phyloP scores from a whole-genome alignment of 257 asterid genomes.

The Solanum sitiens region DNA sequence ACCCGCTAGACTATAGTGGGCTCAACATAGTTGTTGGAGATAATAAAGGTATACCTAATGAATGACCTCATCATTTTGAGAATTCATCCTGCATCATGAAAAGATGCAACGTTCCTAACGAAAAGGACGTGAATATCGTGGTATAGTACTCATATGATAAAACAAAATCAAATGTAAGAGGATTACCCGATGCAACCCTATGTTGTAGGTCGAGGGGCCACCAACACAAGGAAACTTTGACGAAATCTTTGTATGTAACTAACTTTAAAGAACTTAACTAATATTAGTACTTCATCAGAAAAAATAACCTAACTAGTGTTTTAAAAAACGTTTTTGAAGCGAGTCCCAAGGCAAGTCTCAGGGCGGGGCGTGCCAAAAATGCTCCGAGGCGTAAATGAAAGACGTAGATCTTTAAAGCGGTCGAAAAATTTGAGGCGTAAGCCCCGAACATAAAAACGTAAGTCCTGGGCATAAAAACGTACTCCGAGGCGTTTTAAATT shows the following conservation, averaged over 20 bases:
- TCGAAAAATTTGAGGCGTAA: too few relatives aligned
- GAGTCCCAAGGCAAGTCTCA: too few relatives aligned
- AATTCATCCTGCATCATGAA: not conserved
- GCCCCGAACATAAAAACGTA: too few relatives aligned
- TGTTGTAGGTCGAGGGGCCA: not conserved
- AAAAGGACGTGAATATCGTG: not conserved
- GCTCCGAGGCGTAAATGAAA: too few relatives aligned
- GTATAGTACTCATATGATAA: not conserved
- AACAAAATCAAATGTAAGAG: not conserved
- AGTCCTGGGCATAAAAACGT: too few relatives aligned
- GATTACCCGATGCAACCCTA: not conserved
- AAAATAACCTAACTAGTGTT: not conserved
- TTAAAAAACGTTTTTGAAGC: too few relatives aligned
- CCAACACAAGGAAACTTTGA: not conserved
- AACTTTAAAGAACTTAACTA: not conserved
- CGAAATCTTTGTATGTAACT: not conserved
- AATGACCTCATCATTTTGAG: not conserved
- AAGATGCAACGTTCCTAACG: not conserved
- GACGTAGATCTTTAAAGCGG: too few relatives aligned
- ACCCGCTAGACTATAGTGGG: not conserved
- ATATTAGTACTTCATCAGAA: not conserved
- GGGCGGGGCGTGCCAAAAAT: too few relatives aligned
- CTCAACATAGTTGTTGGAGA: not conserved
- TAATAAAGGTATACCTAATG: not conserved
- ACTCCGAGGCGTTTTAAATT: too few relatives aligned